Conservation (phyloP, 176 grass and related monocot genomes). For the Oryza glaberrima region DNA sequence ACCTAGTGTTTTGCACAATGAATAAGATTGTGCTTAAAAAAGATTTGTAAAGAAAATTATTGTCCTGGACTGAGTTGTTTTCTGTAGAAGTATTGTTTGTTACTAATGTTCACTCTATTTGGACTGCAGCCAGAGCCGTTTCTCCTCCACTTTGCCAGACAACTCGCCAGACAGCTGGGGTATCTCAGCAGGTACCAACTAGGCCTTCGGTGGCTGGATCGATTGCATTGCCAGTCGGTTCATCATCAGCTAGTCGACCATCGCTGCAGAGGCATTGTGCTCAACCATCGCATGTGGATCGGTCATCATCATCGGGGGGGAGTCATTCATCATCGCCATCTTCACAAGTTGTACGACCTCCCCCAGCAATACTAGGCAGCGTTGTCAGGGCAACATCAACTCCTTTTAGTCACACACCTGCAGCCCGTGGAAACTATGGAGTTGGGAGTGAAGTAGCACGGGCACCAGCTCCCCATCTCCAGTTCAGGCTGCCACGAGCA, state of each 20-base stretch:
- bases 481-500: constrained; percentile 41
- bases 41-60: constrained; percentile 8
- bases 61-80: constrained; percentile 19
- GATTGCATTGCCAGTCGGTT: neutral
- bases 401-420: constrained; percentile 34
- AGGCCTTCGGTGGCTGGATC: constrained; percentile 26
- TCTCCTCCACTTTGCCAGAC: constrained; percentile 38
- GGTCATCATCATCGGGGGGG: constrained; percentile 23
- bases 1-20: too few relatives aligned
- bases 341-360: constrained; percentile 24
- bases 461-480: constrained; percentile 77
- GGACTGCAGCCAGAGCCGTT: constrained; percentile 43
- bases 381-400: constrained; percentile 36
- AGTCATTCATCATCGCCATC: neutral
- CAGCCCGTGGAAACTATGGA: constrained; percentile 44
- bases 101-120: constrained; percentile 28
- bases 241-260: constrained; percentile 27
- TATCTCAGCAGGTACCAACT: constrained; percentile 41
- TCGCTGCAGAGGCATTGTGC: constrained; percentile 26
- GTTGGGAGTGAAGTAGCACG: constrained; percentile 50
- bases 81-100: neutral
- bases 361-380: constrained; percentile 33
- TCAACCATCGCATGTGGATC: constrained; percentile 29
- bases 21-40: constrained; percentile 13
- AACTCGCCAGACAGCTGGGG: constrained; percentile 43